Conservation (phyloP, 768 basidiomycete species). For the Hygrocybe coccinea region DNA sequence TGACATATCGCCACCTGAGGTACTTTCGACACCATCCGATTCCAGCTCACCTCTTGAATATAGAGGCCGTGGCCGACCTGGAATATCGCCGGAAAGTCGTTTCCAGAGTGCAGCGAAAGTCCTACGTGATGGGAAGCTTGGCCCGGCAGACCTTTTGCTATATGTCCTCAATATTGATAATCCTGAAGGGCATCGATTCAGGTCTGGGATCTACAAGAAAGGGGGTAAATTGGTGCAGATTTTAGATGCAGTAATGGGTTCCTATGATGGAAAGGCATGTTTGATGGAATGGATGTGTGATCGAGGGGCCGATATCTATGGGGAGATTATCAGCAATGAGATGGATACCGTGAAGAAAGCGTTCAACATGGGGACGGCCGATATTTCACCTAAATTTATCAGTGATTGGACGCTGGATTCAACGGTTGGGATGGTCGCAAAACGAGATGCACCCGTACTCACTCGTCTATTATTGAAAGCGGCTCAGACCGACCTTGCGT, state of each 20-base stretch:
- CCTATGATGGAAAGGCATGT: neutral
- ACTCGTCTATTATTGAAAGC: neutral
- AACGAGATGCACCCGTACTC: neutral
- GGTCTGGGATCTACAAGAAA: neutral
- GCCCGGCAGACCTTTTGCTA: neutral
- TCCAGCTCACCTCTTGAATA: no score
- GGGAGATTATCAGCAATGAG: neutral
- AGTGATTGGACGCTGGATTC: neutral
- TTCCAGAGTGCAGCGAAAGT: neutral
- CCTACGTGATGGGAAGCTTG: neutral
- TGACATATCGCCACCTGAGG: no score
- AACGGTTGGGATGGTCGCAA: neutral
- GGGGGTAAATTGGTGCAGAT: neutral
- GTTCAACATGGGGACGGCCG: neutral
- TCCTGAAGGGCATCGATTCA: neutral
- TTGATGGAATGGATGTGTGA: neutral
- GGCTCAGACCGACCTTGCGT: neutral
- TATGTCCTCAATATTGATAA: neutral
- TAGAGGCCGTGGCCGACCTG: no score
- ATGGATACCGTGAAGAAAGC: conserved; percentile 2
- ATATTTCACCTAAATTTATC: neutral
- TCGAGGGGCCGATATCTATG: neutral
- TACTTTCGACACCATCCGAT: no score
- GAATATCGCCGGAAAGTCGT: neutral
- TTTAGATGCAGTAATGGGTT: neutral